phyloP scores from a whole-genome alignment of 352 stramenopile species.

The Peronospora farinosa region DNA sequence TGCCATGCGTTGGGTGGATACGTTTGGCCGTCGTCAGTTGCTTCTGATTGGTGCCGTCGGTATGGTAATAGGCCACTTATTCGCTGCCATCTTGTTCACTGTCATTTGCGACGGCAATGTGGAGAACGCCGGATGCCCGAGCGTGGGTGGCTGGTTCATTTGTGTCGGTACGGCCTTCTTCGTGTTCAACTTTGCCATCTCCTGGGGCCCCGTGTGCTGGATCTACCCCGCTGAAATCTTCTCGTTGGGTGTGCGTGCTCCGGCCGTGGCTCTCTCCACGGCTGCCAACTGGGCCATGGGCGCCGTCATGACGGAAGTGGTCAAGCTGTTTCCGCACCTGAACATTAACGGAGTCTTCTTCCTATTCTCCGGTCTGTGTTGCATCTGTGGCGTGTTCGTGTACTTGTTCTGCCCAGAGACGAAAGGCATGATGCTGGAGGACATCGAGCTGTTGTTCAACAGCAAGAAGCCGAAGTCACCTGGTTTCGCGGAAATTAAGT shows the following conservation, averaged over 20 bases:
- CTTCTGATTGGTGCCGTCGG: slow-evolving; percentile 35
- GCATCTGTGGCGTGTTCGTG: slow-evolving; percentile 34
- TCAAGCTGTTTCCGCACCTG: slow-evolving; percentile 19
- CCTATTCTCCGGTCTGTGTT: slow-evolving; percentile 39
- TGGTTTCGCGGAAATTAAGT: slow-evolving; percentile 29
- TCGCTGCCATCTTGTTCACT: slow-evolving; percentile 31
- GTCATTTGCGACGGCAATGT: slow-evolving; percentile 30
- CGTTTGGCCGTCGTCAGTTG: slow-evolving; percentile 29
- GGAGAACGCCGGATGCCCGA: slow-evolving; percentile 23
- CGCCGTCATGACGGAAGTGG: slow-evolving; percentile 34
- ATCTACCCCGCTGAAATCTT: slow-evolving; percentile 57
- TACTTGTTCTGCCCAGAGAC: slow-evolving; percentile 43
- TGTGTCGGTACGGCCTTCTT: slow-evolving; percentile 33
- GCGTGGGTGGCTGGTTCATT: slow-evolving; percentile 31
- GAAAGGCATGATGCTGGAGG: slow-evolving; percentile 39
- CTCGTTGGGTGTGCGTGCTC: slow-evolving; percentile 32
- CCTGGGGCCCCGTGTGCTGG: slow-evolving; percentile 44
- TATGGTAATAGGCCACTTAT: slow-evolving; percentile 41
- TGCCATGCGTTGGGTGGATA: slow-evolving; percentile 37
- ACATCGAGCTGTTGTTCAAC: slow-evolving; percentile 39
- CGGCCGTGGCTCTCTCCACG: slow-evolving; percentile 16
- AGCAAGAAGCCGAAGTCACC: slow-evolving; percentile 23
- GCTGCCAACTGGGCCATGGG: slow-evolving; percentile 42
- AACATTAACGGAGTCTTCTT: slow-evolving; percentile 57
- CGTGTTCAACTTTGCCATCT: slow-evolving; percentile 39